Percentiles rank a stretch among this genome's conserved stretches.
Conservation (phyloP, 164 flowering plant species). For the Vitis cinerea region DNA sequence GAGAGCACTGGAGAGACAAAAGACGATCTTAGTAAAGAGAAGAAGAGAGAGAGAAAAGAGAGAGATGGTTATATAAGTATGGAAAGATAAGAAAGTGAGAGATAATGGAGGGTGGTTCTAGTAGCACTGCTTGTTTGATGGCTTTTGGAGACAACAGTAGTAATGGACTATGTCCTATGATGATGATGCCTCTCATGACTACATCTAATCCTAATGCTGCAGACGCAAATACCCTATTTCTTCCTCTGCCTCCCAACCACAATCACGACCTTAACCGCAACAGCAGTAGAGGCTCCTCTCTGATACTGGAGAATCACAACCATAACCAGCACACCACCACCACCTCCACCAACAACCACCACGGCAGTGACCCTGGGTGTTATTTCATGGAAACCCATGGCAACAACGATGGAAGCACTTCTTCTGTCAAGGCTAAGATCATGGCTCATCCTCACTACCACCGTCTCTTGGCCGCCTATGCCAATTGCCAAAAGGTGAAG, state of each 20-base stretch:
- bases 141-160: slow-evolving; percentile 49
- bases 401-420: slow-evolving; percentile 13
- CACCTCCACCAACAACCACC: slow-evolving; percentile 11
- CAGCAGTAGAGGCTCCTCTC: slow-evolving; percentile 11
- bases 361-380: slow-evolving; percentile 6
- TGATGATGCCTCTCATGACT: slow-evolving; percentile 47
- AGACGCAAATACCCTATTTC: slow-evolving; percentile 18
- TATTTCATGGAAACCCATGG: slow-evolving; percentile 37
- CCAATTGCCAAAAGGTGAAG: slow-evolving; percentile 86
- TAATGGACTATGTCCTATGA: slow-evolving; percentile 35
- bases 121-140: slow-evolving; percentile 44
- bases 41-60: slow-evolving; percentile 8
- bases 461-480: slow-evolving; percentile 79
- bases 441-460: slow-evolving; percentile 97
- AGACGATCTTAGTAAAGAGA: slow-evolving; percentile 10
- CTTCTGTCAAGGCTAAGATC: slow-evolving; percentile 79
- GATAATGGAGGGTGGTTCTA: slow-evolving; percentile 50
- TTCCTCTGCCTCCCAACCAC: slow-evolving; percentile 21
- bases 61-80: neutral
- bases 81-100: slow-evolving; percentile 19
- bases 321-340: neutral
- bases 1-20: slow-evolving; percentile 28
- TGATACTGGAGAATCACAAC: slow-evolving; percentile 14
- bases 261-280: slow-evolving; percentile 15
- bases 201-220: slow-evolving; percentile 15